Conservation (phyloP, 2,329 filamentous ascomycete species). For the Colletotrichum incanum region DNA sequence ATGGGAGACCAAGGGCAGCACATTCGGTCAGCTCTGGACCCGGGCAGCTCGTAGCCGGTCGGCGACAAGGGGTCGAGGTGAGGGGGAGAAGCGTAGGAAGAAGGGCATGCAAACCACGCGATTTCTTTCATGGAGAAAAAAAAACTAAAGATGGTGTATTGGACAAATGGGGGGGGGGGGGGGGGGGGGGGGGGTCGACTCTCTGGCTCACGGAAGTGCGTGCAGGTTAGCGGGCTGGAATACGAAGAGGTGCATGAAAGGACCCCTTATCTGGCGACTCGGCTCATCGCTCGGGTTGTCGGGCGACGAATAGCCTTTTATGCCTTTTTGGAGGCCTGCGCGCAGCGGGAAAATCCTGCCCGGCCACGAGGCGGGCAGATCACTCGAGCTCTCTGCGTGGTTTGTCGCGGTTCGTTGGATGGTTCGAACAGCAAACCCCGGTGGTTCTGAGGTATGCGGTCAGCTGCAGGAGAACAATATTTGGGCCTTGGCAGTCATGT, state of each 20-base stretch:
- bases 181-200: background rate
- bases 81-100: background rate
- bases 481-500: background rate
- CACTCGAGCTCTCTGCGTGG: background rate
- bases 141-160: background rate
- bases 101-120: background rate
- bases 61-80: background rate
- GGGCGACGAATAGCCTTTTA: background rate
- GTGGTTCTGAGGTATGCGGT: background rate
- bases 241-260: slow-evolving; percentile 18
- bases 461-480: slow-evolving; percentile 21
- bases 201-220: background rate
- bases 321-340: background rate
- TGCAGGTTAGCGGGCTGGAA: slow-evolving; percentile 9
- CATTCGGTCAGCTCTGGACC: no score
- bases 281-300: background rate
- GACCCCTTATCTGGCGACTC: background rate
- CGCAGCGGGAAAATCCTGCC: background rate
- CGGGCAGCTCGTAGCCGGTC: background rate
- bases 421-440: background rate
- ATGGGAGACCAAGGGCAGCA: background rate
- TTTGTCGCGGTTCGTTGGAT: background rate
- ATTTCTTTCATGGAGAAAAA: background rate
- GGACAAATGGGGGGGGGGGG: no score
- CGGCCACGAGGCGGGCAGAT: background rate